Base-by-base conservation (phyloP, 2,329 filamentous ascomycete genomes). In the Stachybotrys echinatus region DNA sequence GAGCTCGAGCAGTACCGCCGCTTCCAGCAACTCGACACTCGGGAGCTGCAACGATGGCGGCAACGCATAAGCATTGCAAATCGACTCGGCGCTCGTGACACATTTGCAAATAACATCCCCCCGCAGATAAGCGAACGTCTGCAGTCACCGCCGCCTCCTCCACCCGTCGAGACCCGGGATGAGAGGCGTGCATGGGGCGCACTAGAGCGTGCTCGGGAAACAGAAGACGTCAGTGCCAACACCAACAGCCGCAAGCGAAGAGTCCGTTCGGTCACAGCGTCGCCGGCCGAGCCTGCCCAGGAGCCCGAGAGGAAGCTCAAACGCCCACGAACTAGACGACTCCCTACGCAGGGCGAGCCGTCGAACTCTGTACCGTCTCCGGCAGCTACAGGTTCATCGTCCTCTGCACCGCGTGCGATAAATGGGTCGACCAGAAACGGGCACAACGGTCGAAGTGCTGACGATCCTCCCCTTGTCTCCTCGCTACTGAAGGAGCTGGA, bases 401-500 rank as follows among this genome's bases (percentile, higher is more conserved):
- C 65, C 22, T 65, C 65, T 8, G 54, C 49, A 19, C 51, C 49
- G 21, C 55, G 63, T 12, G 50, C 52, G 38, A 48, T 57, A 20
- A 58, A 55, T 42, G 53, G 56, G 5, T 50, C 56, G 17, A 52
- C 54, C 21, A 61, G 57, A 47, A 62, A 59, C 46, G 59, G 58
- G 31, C 8, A 10, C 3, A 46, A 55, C 50, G 38, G 38, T 20
- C 38, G 19, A 40, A 40, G 38, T n/a, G 56, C 73, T 38, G 77
- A 74, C 23, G 81, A 79, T 7, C 88, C 90, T 7, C 92, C 89
- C 6, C 92, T 97, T 63, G 76, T 97, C 7, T 89, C 90, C 21
- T 92, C 90, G 1, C 74, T 97, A 6, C 73, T 97, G 46, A 90
- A 88, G 64, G 92, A 97, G 66, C 89, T 97, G 2, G 91, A 95